Evolutionary conservation across 192 early-diverging fungal species (phyloP).

Genomic region (Dissophora globulifera): DNA sequence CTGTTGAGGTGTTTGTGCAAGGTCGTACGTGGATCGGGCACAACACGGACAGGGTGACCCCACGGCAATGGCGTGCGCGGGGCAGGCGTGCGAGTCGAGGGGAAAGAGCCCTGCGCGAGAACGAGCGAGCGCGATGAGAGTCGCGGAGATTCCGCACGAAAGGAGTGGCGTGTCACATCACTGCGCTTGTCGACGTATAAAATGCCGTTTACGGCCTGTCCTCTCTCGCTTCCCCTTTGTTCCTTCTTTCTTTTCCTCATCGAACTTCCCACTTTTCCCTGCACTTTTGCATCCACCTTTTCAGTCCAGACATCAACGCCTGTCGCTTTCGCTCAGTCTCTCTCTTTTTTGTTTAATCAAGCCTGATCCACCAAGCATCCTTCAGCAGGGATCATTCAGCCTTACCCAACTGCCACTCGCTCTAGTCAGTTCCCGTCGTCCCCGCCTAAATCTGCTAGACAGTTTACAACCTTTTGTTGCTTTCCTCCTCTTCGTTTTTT

Average conservation of each 20-base stretch:
- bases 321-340: slow-evolving; percentile 13
- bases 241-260: slow-evolving; percentile 22
- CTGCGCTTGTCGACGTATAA: slow-evolving; percentile 14
- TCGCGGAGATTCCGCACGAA: neutral
- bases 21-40: slow-evolving; percentile 1
- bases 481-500: slow-evolving; percentile 6
- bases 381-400: slow-evolving; percentile 32
- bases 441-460: slow-evolving; percentile 38
- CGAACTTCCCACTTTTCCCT: slow-evolving; percentile 23
- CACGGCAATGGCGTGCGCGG: too few relatives aligned
- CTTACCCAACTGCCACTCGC: slow-evolving; percentile 26
- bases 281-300: slow-evolving; percentile 27
- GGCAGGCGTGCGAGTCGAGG: too few relatives aligned
- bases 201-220: neutral
- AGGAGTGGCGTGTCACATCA: neutral
- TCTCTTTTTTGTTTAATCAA: slow-evolving; percentile 29
- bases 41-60: too few relatives aligned
- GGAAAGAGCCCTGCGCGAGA: neutral
- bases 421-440: slow-evolving; percentile 34
- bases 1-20: neutral
- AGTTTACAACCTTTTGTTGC: slow-evolving; percentile 47
- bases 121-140: neutral
- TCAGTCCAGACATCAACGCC: neutral
- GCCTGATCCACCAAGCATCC: slow-evolving; percentile 12
- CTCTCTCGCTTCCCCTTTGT: slow-evolving; percentile 2